Base-by-base conservation (phyloP, 768 basidiomycete species). In the Agaricus sinodeliciosus region DNA sequence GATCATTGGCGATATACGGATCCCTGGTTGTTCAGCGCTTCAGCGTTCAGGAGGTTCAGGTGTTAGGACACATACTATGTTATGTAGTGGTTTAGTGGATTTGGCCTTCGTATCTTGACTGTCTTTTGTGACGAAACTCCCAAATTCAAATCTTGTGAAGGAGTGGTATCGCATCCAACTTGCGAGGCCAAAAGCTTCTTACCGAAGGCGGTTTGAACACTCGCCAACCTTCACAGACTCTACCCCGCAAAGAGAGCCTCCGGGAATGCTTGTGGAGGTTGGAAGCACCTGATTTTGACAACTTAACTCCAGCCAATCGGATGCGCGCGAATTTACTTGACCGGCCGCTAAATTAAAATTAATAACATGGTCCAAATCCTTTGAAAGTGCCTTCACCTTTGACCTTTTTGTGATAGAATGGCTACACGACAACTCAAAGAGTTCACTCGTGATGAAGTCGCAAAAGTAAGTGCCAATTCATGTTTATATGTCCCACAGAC, bases 371-470 rank as follows among this genome's bases (percentile, higher is more conserved):
- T 26, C 6, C 2, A 15, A 27, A 9, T n/a, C 4, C 26, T n/a
- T n/a, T n/a, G 22, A 5, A 43, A n/a, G n/a, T 7, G 8, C 9
- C 18, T 19, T 19, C 42, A 12, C 25, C 26, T 13, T 28, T 26
- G 19, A 28, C 43, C 8, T 13, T 8, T 15, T 16, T 13, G 27
- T 4, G 9, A 4, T 16, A 53, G 11, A 28, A 54, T 54, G 52
- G 19, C 40, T 22, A 19, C 27, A 16, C 39, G 18, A 19, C 45
- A 34, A 12, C 56, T 65, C 52, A 73, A 67, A 48, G 69, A 78
- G 58, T 76, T 76, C 49, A 73, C 75, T 13, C 49, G 71, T 16
- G 78, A 84, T 28, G 89, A 91, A 59, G 82, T 90, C 52, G 75
- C 80, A 15, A 75, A 84, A 74, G 89, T 88, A 56, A 48, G 72